Evolutionary conservation across 1,284 basidiomycete genomes (phyloP), one percentile per base, ranked within the genome.

Genomic region (Puccinia novopanici): DNA sequence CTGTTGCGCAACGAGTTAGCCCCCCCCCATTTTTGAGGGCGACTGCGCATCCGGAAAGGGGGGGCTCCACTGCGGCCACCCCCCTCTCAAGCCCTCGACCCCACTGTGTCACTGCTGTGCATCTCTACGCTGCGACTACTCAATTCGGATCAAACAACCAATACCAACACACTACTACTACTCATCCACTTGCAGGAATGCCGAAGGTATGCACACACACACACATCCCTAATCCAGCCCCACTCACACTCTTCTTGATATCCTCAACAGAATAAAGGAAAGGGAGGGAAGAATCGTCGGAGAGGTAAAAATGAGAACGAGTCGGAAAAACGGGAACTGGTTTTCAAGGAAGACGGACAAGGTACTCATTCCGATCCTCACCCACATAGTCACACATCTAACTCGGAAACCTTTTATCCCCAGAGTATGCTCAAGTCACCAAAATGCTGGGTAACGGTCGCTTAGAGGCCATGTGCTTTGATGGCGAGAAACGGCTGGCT

Each of bases 241-340:
- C 50, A 52, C 50, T 17, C 9, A 19, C 17, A 52, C 50, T 55
- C 50, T 19, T n/a, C n/a, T n/a, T n/a, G n/a, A n/a, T n/a, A n/a
- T n/a, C n/a, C n/a, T n/a, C n/a, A n/a, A 24, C 61, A 86, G 84
- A 85, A 85, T 81, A 86, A 86, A 68, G 85, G 85, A 81, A 86
- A 99, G 94, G 96, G 97, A 87, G 97, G 97, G 83, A 99, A 99
- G 90, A 99, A 99, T 89, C 91, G 97, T 88, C 91, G 96, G 89
- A 91, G 96, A 88, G 96, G 96, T 90, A 99, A 99, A 91, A 98
- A 98, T 88, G 96, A 99, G 88, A 96, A 95, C 87, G 94, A 98
- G 83, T 92, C 93, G 83, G 94, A 98, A 88, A 99, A 98, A 89
- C 92, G 97, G 84, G 97, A 99, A 87, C 90, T 99, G 71, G 94